These are phyloP conservation scores for Trichosanthes cucumerina DNA, from an alignment of 306 rosid species.

Conservation along the genomic window DNA sequence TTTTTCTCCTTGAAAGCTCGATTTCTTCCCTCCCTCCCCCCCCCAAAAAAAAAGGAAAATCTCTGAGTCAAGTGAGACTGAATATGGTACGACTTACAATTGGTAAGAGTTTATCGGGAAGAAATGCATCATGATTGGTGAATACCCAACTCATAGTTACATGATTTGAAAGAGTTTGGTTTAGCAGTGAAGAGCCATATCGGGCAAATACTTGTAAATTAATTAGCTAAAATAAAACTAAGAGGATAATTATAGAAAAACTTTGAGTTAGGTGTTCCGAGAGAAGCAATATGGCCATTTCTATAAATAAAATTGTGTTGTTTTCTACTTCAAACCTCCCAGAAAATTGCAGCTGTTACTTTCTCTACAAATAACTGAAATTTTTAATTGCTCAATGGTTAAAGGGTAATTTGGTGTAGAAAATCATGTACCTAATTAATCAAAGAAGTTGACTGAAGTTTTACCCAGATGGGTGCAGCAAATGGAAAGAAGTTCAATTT, in stretches of 20 bases:
- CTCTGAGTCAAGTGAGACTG: neutral
- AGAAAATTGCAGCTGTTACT: neutral
- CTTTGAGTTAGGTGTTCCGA: neutral
- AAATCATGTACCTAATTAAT: neutral
- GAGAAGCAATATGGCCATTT: neutral
- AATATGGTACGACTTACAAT: too few relatives aligned
- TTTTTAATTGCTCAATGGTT: neutral
- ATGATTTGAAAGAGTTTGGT: too few relatives aligned
- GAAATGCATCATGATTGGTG: too few relatives aligned
- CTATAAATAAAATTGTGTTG: neutral
- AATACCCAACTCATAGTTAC: neutral
- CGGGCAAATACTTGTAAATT: too few relatives aligned
- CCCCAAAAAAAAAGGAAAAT: neutral
- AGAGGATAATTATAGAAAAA: neutral
- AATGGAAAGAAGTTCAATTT: neutral
- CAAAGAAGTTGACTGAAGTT: neutral
- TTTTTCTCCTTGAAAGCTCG: too few relatives aligned
- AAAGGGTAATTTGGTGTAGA: neutral
- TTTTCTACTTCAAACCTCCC: neutral
- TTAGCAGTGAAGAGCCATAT: neutral
- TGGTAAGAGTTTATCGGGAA: too few relatives aligned
- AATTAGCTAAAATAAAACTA: neutral
- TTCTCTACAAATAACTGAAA: neutral
- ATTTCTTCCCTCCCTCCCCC: too few relatives aligned
- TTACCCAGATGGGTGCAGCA: neutral